Evolutionary conservation across 2,329 filamentous ascomycete species (phyloP), one percentile per base, ranked within the genome.

Genomic region (Escovopsis sp.): DNA sequence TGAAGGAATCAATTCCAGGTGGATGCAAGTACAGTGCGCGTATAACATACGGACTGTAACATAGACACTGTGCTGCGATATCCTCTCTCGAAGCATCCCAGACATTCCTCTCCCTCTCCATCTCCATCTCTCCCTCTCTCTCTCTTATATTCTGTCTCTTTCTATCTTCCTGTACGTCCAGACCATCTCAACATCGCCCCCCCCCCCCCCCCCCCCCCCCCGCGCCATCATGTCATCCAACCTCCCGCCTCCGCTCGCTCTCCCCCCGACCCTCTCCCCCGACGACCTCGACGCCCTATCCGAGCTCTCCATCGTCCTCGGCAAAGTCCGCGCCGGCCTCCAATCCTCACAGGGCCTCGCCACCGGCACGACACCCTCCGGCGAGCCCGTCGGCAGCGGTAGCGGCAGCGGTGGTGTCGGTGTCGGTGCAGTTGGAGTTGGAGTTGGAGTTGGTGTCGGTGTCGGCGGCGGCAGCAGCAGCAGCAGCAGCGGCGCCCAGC

Each of bases 271-370:
- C 43, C 81, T 91, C 47, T 74, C 84, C 39, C 83, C 88, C 25
- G 81, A 88, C 60, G 77, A 78, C 39, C 85, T 95, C 64, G 88
- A 94, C 66, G 76, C 86, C 51, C 74, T 94, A 41, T 85, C 87
- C 24, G 78, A 87, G 54, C 76, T 95, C 41, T 80, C 85, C 54
- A 71, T 78, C 45, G 76, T 94, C 50, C 76, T 95, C 46, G 70
- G 77, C 49, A 83, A 84, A 39, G 73, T 95, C 14, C 76, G 83
- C 50, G 56, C 60, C 32, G 68, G 65, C 13, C 61, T 66, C 51
- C 51, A 65, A 54, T 57, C 63, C 37, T 59, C 60, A 10, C 52
- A 63, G 33, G 57, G 64, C 41, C 55, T 64, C 39, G 59, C 61
- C 36, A 57, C 58, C 6, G 63, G 60, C 39, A 30, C 27, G 39